Evolutionary conservation across 176 grass and related monocot species (phyloP), one percentile per base, ranked within the genome.

Genomic region (Microstegium vimineum): DNA sequence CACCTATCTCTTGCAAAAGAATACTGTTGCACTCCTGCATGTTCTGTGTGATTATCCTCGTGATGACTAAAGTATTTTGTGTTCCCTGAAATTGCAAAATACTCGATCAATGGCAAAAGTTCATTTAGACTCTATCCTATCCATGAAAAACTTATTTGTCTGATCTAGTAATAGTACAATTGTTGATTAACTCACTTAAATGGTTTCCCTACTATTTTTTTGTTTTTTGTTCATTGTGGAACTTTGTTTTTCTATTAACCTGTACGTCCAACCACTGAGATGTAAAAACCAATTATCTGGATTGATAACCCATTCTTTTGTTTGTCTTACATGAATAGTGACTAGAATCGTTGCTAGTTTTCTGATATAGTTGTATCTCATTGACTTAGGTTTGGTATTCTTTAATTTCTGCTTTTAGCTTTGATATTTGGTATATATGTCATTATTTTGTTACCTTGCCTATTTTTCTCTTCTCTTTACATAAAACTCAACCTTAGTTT

Each of bases 381-480:
- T 42, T 33, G 71, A 51, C 16, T 28, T 46, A 83, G 41, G 62
- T 27, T 15, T 66, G 37, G 25, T 67, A 20, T 85, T 40, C 41
- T 63, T 4, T 1, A 64, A 30, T 18, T 71, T 49, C 13, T 45
- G 31, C 23, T 62, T 86, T 56, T 73, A 54, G 25, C 69, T 32
- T 86, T 66, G 18, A 25, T 86, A 13, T 66, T 80, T 65, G 43
- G 14, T 80, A 65, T 20, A 41, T 80, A 31, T n/a, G 25, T 28
- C 7, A 69, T 69, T 73, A 80, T 56, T 31, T 63, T 73, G 34
- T 52, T 20, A 66, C 59, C 63, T 81, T 15, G 65, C 14, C 34
- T 62, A 49, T 20, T 62, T 69, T 47, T n/a, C 18, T 52, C 32
- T 46, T 34, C 25, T 49, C 36, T 70, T 42, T 70, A 70, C 18